phyloP scores from a whole-genome alignment of 768 basidiomycete genomes.

The Xanthoconium stramineum region DNA sequence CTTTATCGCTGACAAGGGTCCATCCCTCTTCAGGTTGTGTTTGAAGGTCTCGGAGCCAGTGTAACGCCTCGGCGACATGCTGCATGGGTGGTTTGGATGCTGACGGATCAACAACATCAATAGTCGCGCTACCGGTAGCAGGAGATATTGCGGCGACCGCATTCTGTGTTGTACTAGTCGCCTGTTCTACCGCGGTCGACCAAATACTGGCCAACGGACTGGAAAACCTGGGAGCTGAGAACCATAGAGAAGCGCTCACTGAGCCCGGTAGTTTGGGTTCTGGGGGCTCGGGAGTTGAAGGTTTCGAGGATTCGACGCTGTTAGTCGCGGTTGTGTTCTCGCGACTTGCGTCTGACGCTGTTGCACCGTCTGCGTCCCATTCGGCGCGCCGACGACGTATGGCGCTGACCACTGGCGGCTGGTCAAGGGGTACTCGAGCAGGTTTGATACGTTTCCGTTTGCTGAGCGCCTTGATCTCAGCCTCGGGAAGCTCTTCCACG shows the following conservation, averaged over 20 bases:
- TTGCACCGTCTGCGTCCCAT: slow-evolving; percentile 58
- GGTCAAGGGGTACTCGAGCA: slow-evolving; percentile 84
- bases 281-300: slow-evolving; percentile 19
- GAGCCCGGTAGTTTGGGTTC: slow-evolving; percentile 14
- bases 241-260: slow-evolving; percentile 38
- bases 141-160: slow-evolving; percentile 79
- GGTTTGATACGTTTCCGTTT: slow-evolving; percentile 88
- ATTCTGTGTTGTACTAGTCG: slow-evolving; percentile 68
- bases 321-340: slow-evolving; percentile 9
- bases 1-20: slow-evolving; percentile 75
- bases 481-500: slow-evolving; percentile 81
- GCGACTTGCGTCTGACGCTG: slow-evolving; percentile 15
- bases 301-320: slow-evolving; percentile 19
- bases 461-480: slow-evolving; percentile 77
- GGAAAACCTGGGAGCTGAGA: slow-evolving; percentile 61
- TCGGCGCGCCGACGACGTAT: slow-evolving; percentile 69
- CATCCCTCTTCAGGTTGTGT: slow-evolving; percentile 60
- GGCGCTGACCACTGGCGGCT: slow-evolving; percentile 76
- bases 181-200: slow-evolving; percentile 72
- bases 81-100: slow-evolving; percentile 70
- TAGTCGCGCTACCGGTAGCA: slow-evolving; percentile 34
- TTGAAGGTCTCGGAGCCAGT: slow-evolving; percentile 76
- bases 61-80: slow-evolving; percentile 76
- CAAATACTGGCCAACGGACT: slow-evolving; percentile 72
- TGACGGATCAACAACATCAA: slow-evolving; percentile 43